Percentiles rank a stretch among this genome's conserved stretches.
phyloP scores from a whole-genome alignment of 2,329 filamentous ascomycete species.

The Myriosclerotinia curreyana region DNA sequence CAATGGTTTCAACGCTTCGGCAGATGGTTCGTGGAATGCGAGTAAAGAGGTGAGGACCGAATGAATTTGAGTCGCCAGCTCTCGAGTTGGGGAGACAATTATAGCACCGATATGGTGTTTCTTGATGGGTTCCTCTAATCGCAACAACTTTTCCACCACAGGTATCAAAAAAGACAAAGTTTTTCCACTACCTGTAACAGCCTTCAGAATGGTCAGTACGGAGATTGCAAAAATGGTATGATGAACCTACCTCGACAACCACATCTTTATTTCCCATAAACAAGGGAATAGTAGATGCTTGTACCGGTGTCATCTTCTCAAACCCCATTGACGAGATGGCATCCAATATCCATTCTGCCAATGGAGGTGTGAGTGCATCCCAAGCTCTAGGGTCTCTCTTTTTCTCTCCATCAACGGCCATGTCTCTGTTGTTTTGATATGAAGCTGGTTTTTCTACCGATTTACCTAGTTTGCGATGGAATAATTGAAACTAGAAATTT shows the following conservation, averaged over 20 bases:
- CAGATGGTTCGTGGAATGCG: slow-evolving; percentile 77
- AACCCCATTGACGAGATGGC: slow-evolving; percentile 84
- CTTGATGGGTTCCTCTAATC: slow-evolving; percentile 77
- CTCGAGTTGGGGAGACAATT: slow-evolving; percentile 87
- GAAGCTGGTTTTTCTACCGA: slow-evolving; percentile 2
- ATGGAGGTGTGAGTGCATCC: slow-evolving; percentile 65
- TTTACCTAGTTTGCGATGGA: not conserved
- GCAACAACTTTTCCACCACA: slow-evolving; percentile 75
- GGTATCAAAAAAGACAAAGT: slow-evolving; percentile 84
- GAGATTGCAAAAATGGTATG: slow-evolving; percentile 1
- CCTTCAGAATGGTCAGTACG: slow-evolving; percentile 45
- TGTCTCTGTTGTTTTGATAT: not conserved
- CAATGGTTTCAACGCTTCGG: slow-evolving; percentile 57
- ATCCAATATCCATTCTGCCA: slow-evolving; percentile 82
- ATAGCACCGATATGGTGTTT: slow-evolving; percentile 88
- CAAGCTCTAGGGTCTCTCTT: slow-evolving; percentile 56
- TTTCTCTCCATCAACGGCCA: slow-evolving; percentile 23
- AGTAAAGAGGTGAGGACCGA: slow-evolving; percentile 74
- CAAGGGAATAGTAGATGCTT: slow-evolving; percentile 84
- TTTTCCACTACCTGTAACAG: slow-evolving; percentile 88
- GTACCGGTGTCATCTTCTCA: slow-evolving; percentile 85
- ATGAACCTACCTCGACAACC: slow-evolving; percentile 66
- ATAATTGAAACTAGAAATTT: slow-evolving; percentile 14
- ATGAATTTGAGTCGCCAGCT: slow-evolving; percentile 88
- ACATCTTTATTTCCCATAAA: slow-evolving; percentile 90